Conservation (phyloP, 345 rosid species). For the Gossypium anomalum region DNA sequence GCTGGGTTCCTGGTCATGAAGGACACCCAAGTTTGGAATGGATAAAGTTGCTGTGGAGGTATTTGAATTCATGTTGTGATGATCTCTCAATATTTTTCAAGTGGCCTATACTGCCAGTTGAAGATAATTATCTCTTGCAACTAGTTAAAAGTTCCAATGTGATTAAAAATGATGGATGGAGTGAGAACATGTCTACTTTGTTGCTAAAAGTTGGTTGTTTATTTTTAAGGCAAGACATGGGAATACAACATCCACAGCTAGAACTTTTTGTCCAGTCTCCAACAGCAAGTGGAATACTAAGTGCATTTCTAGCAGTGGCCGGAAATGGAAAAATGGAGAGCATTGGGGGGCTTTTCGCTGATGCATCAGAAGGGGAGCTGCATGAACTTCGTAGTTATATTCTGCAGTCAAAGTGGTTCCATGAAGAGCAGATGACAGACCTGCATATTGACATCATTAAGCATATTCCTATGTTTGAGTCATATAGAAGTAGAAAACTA, state of each 20-base stretch:
- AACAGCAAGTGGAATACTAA: conserved; percentile 74
- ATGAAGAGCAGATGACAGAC: conserved; percentile 62
- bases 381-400: conserved; percentile 83
- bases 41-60: conserved; percentile 72
- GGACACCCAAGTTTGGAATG: conserved; percentile 84
- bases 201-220: conserved; percentile 78
- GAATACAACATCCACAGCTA: conserved; percentile 75
- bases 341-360: conserved; percentile 48
- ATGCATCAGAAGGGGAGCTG: conserved; percentile 76
- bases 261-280: conserved; percentile 83
- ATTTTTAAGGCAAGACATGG: conserved; percentile 62
- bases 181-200: conserved; percentile 87
- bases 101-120: conserved; percentile 97
- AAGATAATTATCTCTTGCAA: conserved; percentile 57
- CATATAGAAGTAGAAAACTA: conserved; percentile 64
- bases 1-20: conserved; percentile 72
- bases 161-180: conserved; percentile 82
- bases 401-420: conserved; percentile 94
- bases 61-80: conserved; percentile 68
- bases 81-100: conserved; percentile 77
- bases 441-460: conserved; percentile 59
- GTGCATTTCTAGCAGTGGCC: conserved; percentile 68
- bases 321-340: conserved; percentile 43
- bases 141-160: conserved; percentile 69
- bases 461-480: conserved; percentile 81